A percentile compares a stretch with the other conserved stretches of the same genome.
Conservation (phyloP, 2,329 filamentous ascomycete species). For the Trichoderma arundinaceum region DNA sequence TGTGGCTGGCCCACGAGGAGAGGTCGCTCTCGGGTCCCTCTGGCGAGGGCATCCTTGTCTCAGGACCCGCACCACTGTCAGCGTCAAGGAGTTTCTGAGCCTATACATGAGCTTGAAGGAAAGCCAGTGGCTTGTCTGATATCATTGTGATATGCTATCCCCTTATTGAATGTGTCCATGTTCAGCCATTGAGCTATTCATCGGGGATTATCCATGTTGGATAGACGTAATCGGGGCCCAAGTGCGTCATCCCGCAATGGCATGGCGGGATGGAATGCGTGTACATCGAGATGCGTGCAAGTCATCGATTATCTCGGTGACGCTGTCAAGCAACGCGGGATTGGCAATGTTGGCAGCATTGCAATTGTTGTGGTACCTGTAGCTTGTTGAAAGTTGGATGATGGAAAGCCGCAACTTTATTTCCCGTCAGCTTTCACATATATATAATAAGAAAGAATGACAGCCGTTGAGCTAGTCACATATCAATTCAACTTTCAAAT, state of each 20-base stretch:
- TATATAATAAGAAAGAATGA: neutral
- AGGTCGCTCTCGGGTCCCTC: conserved; percentile 18
- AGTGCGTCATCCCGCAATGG: conserved; percentile 21
- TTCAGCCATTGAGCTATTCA: neutral
- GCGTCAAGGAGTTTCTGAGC: neutral
- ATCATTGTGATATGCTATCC: conserved; percentile 27
- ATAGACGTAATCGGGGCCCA: conserved; percentile 14
- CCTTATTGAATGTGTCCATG: conserved; percentile 4
- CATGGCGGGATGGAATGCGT: neutral
- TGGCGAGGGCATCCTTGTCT: conserved; percentile 12
- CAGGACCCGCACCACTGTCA: neutral
- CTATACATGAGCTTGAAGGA: neutral
- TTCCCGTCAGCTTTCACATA: conserved; percentile 1
- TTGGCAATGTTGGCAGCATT: neutral
- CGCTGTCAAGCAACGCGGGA: neutral
- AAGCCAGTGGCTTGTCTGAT: conserved; percentile 21
- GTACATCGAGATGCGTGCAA: neutral
- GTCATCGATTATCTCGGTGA: conserved; percentile 8
- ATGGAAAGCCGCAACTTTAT: conserved; percentile 25
- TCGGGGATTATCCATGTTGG: conserved; percentile 19
- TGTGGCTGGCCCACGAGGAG: conserved; percentile 14
- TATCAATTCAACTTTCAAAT: neutral
- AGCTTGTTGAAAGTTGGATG: conserved; percentile 9
- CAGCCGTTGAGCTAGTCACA: neutral
- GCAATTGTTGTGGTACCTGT: neutral